Conservation (phyloP, 805 yeast species). For the Candida orba region DNA sequence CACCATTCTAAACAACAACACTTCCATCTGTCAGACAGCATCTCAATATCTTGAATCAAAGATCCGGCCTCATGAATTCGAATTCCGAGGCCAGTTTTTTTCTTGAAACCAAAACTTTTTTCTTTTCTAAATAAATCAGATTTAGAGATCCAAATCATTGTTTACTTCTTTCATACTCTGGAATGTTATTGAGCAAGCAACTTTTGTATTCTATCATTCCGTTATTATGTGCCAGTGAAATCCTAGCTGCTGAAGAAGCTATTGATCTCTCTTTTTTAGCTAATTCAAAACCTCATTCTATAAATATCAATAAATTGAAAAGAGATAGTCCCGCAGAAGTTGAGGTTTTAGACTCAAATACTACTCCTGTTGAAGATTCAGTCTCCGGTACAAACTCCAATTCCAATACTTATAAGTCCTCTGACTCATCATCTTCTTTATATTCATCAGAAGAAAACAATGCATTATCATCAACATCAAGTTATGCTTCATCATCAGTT, state of each 20-base stretch:
- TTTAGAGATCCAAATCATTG: no score
- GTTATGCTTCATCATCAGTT: not conserved
- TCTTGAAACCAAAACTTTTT: no score
- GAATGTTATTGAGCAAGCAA: not conserved
- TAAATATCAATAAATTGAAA: slow-evolving; percentile 3
- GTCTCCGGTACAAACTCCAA: not conserved
- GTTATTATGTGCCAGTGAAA: not conserved
- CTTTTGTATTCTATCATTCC: not conserved
- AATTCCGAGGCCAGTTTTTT: no score
- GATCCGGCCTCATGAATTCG: no score
- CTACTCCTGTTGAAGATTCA: slow-evolving; percentile 18
- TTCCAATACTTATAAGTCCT: no score
- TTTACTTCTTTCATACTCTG: no score
- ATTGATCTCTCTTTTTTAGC: not conserved
- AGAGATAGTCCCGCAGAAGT: slow-evolving; percentile 20
- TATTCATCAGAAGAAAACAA: not conserved
- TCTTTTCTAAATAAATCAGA: no score
- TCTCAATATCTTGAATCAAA: no score
- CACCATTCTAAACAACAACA: no score
- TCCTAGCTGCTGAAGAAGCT: not conserved
- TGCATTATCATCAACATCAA: not conserved
- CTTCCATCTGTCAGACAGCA: no score
- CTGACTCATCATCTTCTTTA: no score
- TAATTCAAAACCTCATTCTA: slow-evolving; percentile 3
- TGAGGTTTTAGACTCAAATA: slow-evolving; percentile 17